phyloP scores from a whole-genome alignment of 495 filamentous ascomycete genomes.

The Hypomontagnella monticulosa region DNA sequence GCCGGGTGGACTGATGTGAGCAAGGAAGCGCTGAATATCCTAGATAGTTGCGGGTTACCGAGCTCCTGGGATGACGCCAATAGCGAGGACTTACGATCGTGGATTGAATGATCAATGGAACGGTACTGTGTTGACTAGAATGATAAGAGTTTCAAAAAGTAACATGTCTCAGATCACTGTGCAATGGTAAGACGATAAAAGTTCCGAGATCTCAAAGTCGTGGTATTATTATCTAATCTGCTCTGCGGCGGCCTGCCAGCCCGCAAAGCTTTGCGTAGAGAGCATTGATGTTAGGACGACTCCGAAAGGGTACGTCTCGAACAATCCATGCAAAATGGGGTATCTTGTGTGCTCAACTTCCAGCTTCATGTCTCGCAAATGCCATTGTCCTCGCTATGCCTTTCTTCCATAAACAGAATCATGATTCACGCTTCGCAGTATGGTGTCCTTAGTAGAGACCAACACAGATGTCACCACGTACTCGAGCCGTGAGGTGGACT shows the following conservation, averaged over 20 bases:
- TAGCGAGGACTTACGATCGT: no score
- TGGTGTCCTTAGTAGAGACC: conserved; percentile 41
- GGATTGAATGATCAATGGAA: no score
- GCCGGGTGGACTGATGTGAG: conserved; percentile 4
- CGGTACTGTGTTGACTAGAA: no score
- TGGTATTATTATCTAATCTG: conserved; percentile 35
- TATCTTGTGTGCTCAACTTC: conserved; percentile 32
- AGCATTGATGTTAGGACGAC: conserved; percentile 17
- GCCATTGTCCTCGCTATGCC: conserved; percentile 15
- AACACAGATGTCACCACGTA: conserved; percentile 55
- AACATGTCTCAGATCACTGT: no score
- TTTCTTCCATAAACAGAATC: conserved; percentile 10
- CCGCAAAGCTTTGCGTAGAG: conserved; percentile 18
- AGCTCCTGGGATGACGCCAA: no score
- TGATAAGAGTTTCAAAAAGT: no score
- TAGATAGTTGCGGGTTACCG: no score
- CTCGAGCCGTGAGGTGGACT: conserved; percentile 57
- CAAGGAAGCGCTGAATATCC: no score
- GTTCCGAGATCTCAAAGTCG: conserved; percentile 32
- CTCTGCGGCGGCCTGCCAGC: conserved; percentile 37
- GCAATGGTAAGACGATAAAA: background rate
- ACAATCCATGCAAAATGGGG: conserved; percentile 40
- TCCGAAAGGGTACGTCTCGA: conserved; percentile 9
- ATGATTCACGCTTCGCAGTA: background rate
- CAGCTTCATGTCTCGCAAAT: conserved; percentile 25